A percentile compares a stretch with the other conserved stretches of the same genome.
phyloP scores from a whole-genome alignment of 2,329 filamentous ascomycete genomes.

The Nothomitra cinnamomea region DNA sequence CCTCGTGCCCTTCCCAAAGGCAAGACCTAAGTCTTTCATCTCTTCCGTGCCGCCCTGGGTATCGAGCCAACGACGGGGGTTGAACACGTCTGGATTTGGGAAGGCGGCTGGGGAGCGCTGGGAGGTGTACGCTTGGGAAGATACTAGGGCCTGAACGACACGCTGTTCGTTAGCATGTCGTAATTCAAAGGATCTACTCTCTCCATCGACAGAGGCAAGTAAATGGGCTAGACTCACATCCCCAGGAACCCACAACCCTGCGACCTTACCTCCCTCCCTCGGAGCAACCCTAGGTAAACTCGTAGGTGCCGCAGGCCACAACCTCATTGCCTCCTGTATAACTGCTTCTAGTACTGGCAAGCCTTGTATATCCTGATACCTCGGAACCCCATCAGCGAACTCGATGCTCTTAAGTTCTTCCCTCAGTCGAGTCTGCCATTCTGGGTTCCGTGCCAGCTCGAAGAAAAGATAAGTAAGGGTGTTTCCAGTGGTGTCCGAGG shows the following conservation, averaged over 20 bases:
- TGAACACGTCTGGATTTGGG: too few relatives aligned
- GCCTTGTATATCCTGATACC: conserved; percentile 12
- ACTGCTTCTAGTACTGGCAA: conserved; percentile 15
- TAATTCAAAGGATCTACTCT: too few relatives aligned
- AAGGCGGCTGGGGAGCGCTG: too few relatives aligned
- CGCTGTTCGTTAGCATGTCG: too few relatives aligned
- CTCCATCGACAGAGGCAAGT: too few relatives aligned
- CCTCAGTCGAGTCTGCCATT: neutral
- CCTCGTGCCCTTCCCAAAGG: too few relatives aligned
- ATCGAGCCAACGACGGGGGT: too few relatives aligned
- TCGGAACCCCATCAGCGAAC: neutral
- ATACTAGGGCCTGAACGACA: too few relatives aligned
- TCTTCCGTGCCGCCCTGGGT: too few relatives aligned
- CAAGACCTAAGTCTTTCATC: too few relatives aligned
- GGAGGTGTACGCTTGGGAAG: too few relatives aligned
- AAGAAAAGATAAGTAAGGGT: conserved; percentile 4
- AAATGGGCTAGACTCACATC: neutral
- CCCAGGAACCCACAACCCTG: conserved; percentile 11
- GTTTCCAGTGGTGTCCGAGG: conserved; percentile 4
- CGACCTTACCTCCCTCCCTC: conserved; percentile 10
- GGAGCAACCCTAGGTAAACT: conserved; percentile 13
- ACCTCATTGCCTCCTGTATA: conserved; percentile 15
- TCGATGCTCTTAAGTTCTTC: neutral
- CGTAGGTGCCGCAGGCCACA: conserved; percentile 11
- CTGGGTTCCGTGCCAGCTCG: conserved; percentile 1